A percentile compares a stretch with the other conserved stretches of the same genome.
phyloP scores from a whole-genome alignment of 83 land plant species.

The Diphasiastrum complanatum region DNA sequence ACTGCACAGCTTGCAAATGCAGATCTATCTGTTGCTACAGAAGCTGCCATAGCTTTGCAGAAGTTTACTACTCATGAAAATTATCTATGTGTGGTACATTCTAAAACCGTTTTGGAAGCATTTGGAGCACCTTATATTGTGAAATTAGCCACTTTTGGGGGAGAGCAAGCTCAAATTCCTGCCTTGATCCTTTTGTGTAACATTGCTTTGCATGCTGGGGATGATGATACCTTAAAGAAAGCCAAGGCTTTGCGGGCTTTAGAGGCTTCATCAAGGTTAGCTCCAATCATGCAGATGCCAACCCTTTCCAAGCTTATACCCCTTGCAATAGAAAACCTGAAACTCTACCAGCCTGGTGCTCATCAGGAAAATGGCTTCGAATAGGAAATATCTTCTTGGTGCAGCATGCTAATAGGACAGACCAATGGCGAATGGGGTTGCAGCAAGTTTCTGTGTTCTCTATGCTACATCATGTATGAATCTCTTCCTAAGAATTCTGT shows the following conservation, averaged over 20 bases:
- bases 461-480: too few relatives aligned
- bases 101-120: slow-evolving; percentile 55
- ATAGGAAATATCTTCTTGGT: too few relatives aligned
- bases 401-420: too few relatives aligned
- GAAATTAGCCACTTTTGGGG: slow-evolving; percentile 34
- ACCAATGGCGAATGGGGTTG: too few relatives aligned
- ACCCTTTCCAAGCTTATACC: too few relatives aligned
- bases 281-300: too few relatives aligned
- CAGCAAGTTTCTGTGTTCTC: too few relatives aligned
- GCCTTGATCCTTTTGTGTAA: slow-evolving; percentile 58
- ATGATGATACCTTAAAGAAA: slow-evolving; percentile 43
- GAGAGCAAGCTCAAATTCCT: slow-evolving; percentile 32
- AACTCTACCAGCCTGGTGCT: too few relatives aligned
- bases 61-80: slow-evolving; percentile 64
- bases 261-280: slow-evolving; percentile 34
- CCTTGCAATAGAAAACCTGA: too few relatives aligned
- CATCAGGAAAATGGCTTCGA: too few relatives aligned
- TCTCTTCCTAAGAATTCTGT: too few relatives aligned
- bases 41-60: slow-evolving; percentile 54
- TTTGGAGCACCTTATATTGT: slow-evolving; percentile 45
- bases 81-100: slow-evolving; percentile 51
- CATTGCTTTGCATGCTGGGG: slow-evolving; percentile 47
- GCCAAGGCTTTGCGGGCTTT: slow-evolving; percentile 45
- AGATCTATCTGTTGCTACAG: slow-evolving; percentile 42
- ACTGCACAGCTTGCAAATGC: slow-evolving; percentile 39